phyloP scores from a whole-genome alignment of 192 early-diverging fungal genomes.

The Pilaira anomala region DNA sequence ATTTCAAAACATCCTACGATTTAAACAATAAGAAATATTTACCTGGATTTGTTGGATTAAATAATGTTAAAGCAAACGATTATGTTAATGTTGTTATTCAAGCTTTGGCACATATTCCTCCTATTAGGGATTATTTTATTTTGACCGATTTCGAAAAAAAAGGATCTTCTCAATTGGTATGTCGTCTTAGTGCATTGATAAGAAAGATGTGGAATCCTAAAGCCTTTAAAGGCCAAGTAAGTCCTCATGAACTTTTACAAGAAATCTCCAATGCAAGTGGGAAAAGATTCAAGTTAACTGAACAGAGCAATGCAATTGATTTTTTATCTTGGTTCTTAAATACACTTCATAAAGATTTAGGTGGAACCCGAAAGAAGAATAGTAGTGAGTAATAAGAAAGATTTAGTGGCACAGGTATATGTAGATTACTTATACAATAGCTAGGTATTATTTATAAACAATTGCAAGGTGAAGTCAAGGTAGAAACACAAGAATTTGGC shows the following conservation, averaged over 20 bases:
- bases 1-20: conserved; percentile 63
- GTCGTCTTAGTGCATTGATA: conserved; percentile 72
- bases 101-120: conserved; percentile 79
- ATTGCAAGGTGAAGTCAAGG: conserved; percentile 83
- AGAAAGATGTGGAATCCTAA: conserved; percentile 91
- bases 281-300: conserved; percentile 72
- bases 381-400: conserved; percentile 53
- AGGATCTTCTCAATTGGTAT: conserved; percentile 56
- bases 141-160: conserved; percentile 48
- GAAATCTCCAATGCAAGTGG: conserved; percentile 83
- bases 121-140: conserved; percentile 83
- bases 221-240: conserved; percentile 92
- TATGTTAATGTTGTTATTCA: conserved; percentile 93
- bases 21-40: conserved; percentile 81
- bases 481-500: conserved; percentile 66
- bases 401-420: neutral
- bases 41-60: conserved; percentile 91
- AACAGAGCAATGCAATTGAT: conserved; percentile 82
- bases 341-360: conserved; percentile 79
- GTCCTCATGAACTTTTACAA: conserved; percentile 93
- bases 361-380: conserved; percentile 69
- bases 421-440: neutral
- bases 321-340: conserved; percentile 94
- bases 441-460: conserved; percentile 66
- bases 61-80: conserved; percentile 93